Base-by-base conservation (phyloP, 768 basidiomycete genomes). In the Tricholoma sp. region DNA sequence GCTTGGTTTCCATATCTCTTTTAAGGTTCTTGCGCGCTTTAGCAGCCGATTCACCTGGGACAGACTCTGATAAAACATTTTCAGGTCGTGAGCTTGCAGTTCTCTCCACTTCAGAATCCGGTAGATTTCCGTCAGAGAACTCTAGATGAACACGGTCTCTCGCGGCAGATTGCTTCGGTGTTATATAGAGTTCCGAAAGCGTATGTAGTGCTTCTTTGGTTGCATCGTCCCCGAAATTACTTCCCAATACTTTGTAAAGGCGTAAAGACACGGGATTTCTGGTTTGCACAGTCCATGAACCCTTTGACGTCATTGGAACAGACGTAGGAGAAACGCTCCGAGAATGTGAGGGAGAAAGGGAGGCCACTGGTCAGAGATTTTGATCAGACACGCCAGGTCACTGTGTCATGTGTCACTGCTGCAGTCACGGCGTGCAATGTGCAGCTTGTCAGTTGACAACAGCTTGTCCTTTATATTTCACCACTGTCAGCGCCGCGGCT, bases 221-320 rank as follows among this genome's bases (percentile, higher is more conserved):
- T 6, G 85, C 82, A 36, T 82, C 76, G 62, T 92, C 91, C 28
- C 89, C 84, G 57, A 88, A 93, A 50, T 80, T 88, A 1, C 88
- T 88, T 34, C 89, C 85, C 17, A 96, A 76, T 58, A 95, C 87
- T 71, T 97, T 97, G 71, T 93, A 94, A n/a, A 96, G 74, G 10
- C 94, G 80, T 0, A 89, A 72, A n/a, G 92, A 84, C 39, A 95
- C 80, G 2, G 94, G 93, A 63, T 89, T 90, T 57, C 83, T 79
- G 8, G 66, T 49, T 54, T 72, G 74, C 7, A 67, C 54, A 3
- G 61, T 50, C 56, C 61, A 59, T 55, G 71, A 63, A 3, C 50
- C 36, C 42, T 65, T 69, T 7, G 63, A 29, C n/a, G 62, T 59
- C 1, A 49, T 29, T 12, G 47, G 17, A 2, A 53, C 15, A 20